Conservation (phyloP, 805 yeast genomes). For the Myxozyma melibiosi region DNA sequence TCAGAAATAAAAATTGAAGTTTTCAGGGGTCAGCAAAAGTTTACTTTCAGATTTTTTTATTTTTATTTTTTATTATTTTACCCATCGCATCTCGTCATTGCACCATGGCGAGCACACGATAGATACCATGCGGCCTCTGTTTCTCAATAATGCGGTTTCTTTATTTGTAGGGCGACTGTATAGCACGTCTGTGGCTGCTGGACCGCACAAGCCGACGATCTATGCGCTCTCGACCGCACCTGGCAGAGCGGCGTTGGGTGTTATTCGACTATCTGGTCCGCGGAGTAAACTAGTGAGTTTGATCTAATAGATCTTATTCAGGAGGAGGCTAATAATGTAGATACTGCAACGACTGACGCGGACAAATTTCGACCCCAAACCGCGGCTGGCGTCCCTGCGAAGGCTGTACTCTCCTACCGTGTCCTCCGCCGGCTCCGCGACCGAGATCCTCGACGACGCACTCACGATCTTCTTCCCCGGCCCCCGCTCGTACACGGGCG, state of each 20-base stretch:
- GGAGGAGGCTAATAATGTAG: no score
- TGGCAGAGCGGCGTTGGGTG: slow-evolving; percentile 82
- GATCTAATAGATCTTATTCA: no score
- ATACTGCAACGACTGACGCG: slow-evolving; percentile 21
- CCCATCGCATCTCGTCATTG: no score
- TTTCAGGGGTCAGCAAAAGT: slow-evolving; percentile 7
- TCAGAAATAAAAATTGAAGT: no score
- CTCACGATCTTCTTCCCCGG: slow-evolving; percentile 65
- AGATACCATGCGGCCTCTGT: no score
- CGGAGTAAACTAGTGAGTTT: slow-evolving; percentile 46
- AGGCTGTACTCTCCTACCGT: slow-evolving; percentile 22
- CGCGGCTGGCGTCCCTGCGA: slow-evolving; percentile 22
- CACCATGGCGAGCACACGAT: no score
- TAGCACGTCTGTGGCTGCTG: neutral
- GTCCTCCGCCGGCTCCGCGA: slow-evolving; percentile 2
- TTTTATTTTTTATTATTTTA: no score
- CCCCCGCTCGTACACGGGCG: slow-evolving; percentile 90
- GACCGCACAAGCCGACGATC: slow-evolving; percentile 61
- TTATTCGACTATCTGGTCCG: slow-evolving; percentile 80
- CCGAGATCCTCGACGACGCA: slow-evolving; percentile 70
- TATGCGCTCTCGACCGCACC: slow-evolving; percentile 88
- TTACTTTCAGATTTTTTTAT: no score
- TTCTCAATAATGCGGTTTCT: no score
- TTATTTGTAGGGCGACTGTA: neutral
- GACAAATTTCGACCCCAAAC: slow-evolving; percentile 2